Evolutionary conservation across 2,329 filamentous ascomycete genomes (phyloP).

Genomic region (Fusarium poae): DNA sequence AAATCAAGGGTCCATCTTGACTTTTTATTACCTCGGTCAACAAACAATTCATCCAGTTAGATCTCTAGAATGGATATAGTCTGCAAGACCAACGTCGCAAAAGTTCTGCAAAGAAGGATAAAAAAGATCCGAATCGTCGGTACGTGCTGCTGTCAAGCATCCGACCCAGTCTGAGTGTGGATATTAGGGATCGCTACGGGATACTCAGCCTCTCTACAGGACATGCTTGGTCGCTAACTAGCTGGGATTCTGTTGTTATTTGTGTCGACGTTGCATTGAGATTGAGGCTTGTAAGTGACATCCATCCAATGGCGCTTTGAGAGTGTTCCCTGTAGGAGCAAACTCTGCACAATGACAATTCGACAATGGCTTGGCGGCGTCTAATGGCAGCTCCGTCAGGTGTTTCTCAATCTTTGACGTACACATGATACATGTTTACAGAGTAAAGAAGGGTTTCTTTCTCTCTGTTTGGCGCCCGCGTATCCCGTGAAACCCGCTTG

Average conservation of each 20-base stretch:
- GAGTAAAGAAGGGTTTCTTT: neutral
- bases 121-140: constrained; percentile 39
- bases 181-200: constrained; percentile 1
- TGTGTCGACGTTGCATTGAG: constrained; percentile 18
- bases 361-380: constrained; percentile 6
- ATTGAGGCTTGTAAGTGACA: constrained; percentile 41
- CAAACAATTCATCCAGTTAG: neutral
- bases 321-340: constrained; percentile 14
- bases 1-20: constrained; percentile 33
- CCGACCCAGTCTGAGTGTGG: neutral
- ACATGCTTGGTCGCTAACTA: neutral
- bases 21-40: neutral
- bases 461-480: constrained; percentile 3
- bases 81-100: constrained; percentile 35
- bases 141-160: constrained; percentile 25
- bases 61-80: neutral
- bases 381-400: constrained; percentile 12
- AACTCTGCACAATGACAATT: constrained; percentile 16
- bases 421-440: neutral
- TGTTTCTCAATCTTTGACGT: neutral
- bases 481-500: constrained; percentile 30
- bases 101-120: constrained; percentile 9
- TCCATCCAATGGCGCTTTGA: constrained; percentile 30
- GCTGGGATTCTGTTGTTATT: neutral
- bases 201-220: constrained; percentile 1